Conservation (phyloP, 139 green algal species). For the Chlorella ohadii region DNA sequence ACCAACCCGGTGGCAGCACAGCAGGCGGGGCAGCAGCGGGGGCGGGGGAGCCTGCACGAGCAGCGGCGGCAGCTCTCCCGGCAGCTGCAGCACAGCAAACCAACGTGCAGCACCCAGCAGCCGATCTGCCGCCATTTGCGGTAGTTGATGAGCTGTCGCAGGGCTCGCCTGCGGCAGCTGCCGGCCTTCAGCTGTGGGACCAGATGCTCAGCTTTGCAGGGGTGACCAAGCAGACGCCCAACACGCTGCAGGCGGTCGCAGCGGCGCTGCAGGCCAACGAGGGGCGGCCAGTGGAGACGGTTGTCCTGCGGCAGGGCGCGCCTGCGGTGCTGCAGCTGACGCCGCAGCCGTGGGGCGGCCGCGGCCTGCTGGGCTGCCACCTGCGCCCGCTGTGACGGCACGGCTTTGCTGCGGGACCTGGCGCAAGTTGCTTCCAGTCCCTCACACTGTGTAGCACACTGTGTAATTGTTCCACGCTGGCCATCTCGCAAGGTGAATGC, state of each 20-base stretch:
- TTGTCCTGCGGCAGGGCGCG: conserved; percentile 67
- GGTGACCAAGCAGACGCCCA: conserved; percentile 33
- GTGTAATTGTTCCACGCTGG: too few species aligned
- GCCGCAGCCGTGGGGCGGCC: conserved; percentile 68
- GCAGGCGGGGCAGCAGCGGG: conserved; percentile 1
- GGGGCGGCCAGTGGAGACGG: conserved; percentile 49
- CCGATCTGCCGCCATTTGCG: conserved; percentile 67
- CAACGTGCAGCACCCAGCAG: background rate
- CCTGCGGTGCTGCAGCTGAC: conserved; percentile 58
- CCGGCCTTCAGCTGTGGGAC: conserved; percentile 74
- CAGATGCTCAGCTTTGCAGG: conserved; percentile 67
- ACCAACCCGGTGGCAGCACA: background rate
- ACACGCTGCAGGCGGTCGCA: conserved; percentile 47
- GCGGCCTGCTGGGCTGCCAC: conserved; percentile 80
- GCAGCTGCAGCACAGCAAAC: background rate
- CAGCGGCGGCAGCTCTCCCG: background rate
- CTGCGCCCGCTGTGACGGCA: conserved; percentile 35
- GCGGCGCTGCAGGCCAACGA: conserved; percentile 49
- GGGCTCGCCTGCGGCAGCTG: conserved; percentile 66
- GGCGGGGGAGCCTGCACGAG: background rate
- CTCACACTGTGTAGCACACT: too few species aligned
- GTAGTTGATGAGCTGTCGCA: conserved; percentile 79
- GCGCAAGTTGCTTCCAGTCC: too few species aligned
- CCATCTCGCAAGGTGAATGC: too few species aligned
- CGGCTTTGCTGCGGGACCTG: too few species aligned